phyloP scores from a whole-genome alignment of 75 land plant species.

The Chamaecyparis obtusa region DNA sequence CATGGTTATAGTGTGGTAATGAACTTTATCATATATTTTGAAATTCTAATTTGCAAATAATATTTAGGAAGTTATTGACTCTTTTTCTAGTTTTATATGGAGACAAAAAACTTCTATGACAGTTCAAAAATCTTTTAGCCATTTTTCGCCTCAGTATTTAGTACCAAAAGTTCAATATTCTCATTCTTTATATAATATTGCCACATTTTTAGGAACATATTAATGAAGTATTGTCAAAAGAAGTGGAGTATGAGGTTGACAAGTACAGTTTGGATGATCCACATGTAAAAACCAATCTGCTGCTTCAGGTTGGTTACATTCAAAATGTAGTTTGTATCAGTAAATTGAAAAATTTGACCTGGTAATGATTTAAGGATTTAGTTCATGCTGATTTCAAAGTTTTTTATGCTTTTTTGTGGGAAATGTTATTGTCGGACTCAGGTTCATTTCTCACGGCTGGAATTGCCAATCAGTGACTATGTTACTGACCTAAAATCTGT shows the following conservation, averaged over 20 bases:
- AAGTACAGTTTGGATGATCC: constrained; percentile 82
- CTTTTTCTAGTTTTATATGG: background rate
- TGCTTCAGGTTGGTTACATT: constrained; percentile 68
- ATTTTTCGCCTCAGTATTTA: background rate
- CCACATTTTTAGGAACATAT: constrained; percentile 63
- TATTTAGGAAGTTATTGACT: background rate
- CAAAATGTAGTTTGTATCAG: background rate
- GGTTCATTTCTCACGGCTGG: constrained; percentile 93
- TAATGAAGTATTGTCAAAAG: constrained; percentile 64
- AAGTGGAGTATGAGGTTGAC: constrained; percentile 69
- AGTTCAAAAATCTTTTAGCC: background rate
- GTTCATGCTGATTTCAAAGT: background rate
- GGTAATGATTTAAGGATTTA: background rate
- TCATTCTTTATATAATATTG: background rate
- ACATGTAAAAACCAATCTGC: constrained; percentile 91
- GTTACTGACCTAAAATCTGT: constrained; percentile 96
- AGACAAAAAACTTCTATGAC: background rate
- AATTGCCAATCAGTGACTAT: constrained; percentile 89
- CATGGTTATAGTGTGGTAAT: background rate
- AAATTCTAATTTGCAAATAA: constrained; percentile 5
- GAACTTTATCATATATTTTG: background rate
- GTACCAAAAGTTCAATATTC: background rate
- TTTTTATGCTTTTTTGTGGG: constrained; percentile 1
- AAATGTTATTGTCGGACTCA: constrained; percentile 21
- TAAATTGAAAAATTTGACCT: background rate